Evolutionary conservation across 148 eudicot species (phyloP).

Genomic region (Euryodendron excelsum): DNA sequence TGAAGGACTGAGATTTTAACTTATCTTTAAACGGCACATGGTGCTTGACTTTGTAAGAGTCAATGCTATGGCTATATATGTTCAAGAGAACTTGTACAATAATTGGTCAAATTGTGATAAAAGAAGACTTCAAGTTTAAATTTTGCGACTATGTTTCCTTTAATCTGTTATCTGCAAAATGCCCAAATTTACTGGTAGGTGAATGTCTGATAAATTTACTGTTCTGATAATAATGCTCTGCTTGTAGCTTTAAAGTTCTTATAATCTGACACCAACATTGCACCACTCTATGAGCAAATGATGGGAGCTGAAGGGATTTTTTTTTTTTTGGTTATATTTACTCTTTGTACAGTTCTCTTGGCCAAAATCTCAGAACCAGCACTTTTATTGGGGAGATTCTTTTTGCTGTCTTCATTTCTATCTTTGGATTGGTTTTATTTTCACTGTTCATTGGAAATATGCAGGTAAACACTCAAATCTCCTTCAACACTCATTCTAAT

Average conservation of each 20-base stretch:
- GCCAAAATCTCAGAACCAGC: slow-evolving; percentile 76
- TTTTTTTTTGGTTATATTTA: too few species aligned
- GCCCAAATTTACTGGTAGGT: not conserved
- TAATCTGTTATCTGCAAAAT: not conserved
- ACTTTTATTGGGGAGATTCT: slow-evolving; percentile 51
- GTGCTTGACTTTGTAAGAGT: too few species aligned
- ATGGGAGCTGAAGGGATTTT: not conserved
- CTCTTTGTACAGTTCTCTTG: slow-evolving; percentile 56
- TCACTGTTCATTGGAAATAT: slow-evolving; percentile 81
- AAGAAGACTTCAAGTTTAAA: not conserved
- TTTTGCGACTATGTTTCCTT: slow-evolving; percentile 4
- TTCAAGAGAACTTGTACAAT: too few species aligned
- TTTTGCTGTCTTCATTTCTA: slow-evolving; percentile 57
- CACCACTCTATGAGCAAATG: too few species aligned
- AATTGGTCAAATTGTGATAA: not conserved
- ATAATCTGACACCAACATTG: too few species aligned
- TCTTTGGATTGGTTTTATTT: slow-evolving; percentile 67
- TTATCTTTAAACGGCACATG: too few species aligned
- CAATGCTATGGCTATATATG: too few species aligned
- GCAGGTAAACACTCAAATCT: slow-evolving; percentile 49
- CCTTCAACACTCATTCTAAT: not conserved
- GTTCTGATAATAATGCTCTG: too few species aligned
- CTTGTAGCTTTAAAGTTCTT: too few species aligned
- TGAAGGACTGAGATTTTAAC: too few species aligned
- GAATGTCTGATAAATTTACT: too few species aligned